These are phyloP conservation scores for Penicillium sp. DNA, from an alignment of 2,329 filamentous ascomycete genomes.

Conservation along the genomic window DNA sequence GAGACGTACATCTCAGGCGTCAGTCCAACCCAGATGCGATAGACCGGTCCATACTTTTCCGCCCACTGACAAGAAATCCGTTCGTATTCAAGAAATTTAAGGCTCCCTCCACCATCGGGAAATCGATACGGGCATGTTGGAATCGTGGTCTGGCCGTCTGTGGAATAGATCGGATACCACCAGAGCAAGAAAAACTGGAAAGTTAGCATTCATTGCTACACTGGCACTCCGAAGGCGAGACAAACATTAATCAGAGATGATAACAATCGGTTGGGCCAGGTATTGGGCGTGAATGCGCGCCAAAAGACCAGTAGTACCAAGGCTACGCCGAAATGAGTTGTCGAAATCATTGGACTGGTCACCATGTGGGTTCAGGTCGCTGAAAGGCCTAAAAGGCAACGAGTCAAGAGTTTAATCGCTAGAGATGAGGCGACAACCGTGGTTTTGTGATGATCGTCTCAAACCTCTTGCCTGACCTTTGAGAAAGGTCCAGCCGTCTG, in stretches of 20 bases:
- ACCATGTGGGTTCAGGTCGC: not conserved
- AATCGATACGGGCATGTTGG: slow-evolving; percentile 22
- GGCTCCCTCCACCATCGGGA: slow-evolving; percentile 46
- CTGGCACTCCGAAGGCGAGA: not conserved
- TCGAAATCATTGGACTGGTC: not conserved
- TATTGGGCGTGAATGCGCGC: not conserved
- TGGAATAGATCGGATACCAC: slow-evolving; percentile 8
- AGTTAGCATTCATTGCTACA: not conserved
- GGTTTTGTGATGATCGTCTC: not conserved
- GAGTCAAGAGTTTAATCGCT: not conserved
- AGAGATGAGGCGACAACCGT: not conserved
- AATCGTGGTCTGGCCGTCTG: slow-evolving; percentile 1
- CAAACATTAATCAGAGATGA: not conserved
- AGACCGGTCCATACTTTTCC: slow-evolving; percentile 37
- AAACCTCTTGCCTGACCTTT: not conserved
- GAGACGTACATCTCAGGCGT: slow-evolving; percentile 43
- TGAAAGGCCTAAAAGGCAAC: not conserved
- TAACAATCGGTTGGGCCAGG: not conserved
- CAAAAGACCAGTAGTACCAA: not conserved
- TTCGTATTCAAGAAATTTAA: slow-evolving; percentile 45
- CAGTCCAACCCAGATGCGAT: slow-evolving; percentile 45
- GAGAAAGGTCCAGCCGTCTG: not conserved
- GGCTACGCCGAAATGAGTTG: not conserved
- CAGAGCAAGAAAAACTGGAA: not conserved
- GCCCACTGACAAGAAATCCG: slow-evolving; percentile 39